A percentile compares a stretch with the other conserved stretches of the same genome.
Evolutionary conservation across 2,329 filamentous ascomycete genomes (phyloP).

Genomic region (Ceratocystis cacaofunesta): DNA sequence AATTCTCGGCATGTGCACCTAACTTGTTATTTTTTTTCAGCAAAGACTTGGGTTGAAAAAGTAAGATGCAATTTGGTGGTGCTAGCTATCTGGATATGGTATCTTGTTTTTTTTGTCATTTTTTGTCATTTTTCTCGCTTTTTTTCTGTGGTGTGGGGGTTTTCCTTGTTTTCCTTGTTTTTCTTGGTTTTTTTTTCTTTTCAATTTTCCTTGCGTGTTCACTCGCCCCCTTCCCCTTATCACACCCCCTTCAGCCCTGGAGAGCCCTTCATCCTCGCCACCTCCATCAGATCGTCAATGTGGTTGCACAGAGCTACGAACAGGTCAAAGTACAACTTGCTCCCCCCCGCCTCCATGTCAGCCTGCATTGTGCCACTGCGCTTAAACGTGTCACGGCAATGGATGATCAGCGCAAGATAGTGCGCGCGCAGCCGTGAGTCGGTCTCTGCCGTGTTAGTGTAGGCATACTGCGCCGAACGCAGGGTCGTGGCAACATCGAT

Average conservation of each 20-base stretch:
- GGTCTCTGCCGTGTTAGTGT: constrained; percentile 84
- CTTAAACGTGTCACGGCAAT: constrained; percentile 95
- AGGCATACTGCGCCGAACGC: constrained; percentile 84
- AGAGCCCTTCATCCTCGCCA: constrained; percentile 48
- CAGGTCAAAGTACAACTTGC: constrained; percentile 92
- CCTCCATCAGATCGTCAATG: constrained; percentile 86
- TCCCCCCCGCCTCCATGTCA: constrained; percentile 86
- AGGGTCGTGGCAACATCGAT: constrained; percentile 87
- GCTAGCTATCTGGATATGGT: not conserved
- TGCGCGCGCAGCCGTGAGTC: constrained; percentile 89
- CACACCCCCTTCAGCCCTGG: constrained; percentile 37
- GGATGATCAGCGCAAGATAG: constrained; percentile 93
- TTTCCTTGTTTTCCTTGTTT: not conserved
- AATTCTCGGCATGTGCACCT: not conserved
- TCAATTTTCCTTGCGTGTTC: not conserved
- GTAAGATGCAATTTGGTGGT: not conserved
- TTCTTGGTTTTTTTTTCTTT: not conserved
- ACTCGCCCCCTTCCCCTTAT: constrained; percentile 19
- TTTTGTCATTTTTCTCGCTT: not conserved
- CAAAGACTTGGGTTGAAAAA: not conserved
- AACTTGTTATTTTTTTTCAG: not conserved
- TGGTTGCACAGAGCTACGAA: constrained; percentile 98
- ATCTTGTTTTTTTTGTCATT: not conserved
- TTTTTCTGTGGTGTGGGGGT: not conserved
- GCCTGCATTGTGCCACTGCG: constrained; percentile 96